phyloP scores from a whole-genome alignment of 1,284 basidiomycete genomes.

The Apiotrichum brassicae region DNA sequence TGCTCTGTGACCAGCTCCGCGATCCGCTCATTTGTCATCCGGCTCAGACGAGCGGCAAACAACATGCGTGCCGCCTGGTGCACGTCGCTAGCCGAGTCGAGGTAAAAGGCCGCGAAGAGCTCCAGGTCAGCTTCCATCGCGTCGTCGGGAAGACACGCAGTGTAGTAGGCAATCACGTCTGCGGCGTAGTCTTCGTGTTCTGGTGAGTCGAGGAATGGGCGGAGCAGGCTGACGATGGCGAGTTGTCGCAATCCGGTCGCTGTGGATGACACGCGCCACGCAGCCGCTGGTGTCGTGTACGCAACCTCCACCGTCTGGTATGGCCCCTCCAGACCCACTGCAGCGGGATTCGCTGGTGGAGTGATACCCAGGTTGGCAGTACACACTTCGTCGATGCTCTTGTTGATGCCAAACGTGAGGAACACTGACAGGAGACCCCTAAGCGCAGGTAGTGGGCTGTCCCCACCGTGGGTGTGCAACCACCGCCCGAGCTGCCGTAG shows the following conservation, averaged over 20 bases:
- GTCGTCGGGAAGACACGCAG: constrained; percentile 57
- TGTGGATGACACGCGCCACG: constrained; percentile 66
- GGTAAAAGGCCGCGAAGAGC: constrained; percentile 66
- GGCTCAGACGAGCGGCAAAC: constrained; percentile 65
- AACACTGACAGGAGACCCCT: constrained; percentile 45
- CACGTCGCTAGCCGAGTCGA: constrained; percentile 63
- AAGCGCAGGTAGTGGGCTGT: constrained; percentile 24
- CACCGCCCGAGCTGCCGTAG: constrained; percentile 21
- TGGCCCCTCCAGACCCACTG: constrained; percentile 51
- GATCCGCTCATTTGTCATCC: constrained; percentile 62
- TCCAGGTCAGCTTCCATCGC: constrained; percentile 63
- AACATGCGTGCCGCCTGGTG: constrained; percentile 66
- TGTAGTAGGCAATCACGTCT: constrained; percentile 69
- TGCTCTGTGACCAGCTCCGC: constrained; percentile 51
- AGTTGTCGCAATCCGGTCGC: constrained; percentile 62
- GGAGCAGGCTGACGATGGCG: constrained; percentile 60
- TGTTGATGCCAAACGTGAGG: constrained; percentile 50
- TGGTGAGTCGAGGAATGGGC: constrained; percentile 66
- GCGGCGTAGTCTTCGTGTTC: constrained; percentile 61
- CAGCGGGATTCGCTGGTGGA: constrained; percentile 46
- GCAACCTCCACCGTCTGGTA: constrained; percentile 4
- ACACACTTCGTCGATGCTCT: constrained; percentile 64
- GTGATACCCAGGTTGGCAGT: constrained; percentile 30
- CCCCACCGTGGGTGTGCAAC: constrained; percentile 17
- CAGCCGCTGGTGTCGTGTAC: not conserved